Percentiles rank a stretch among this genome's conserved stretches.
Conservation (phyloP, 768 basidiomycete species). For the Steccherinum ochraceum region DNA sequence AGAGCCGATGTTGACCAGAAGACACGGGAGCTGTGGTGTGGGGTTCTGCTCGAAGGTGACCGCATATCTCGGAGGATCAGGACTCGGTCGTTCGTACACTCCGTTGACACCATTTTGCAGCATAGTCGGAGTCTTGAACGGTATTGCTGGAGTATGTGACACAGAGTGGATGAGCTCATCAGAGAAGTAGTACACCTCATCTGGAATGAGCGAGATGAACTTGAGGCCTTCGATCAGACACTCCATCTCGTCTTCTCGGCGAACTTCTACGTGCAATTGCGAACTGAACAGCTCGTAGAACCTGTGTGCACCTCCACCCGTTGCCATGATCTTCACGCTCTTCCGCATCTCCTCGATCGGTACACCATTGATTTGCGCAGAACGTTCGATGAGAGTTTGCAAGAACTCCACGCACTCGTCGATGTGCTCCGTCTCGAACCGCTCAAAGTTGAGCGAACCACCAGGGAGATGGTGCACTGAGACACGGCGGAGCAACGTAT, state of each 20-base stretch:
- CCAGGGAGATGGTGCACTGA: conserved; percentile 85
- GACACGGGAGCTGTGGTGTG: conserved; percentile 85
- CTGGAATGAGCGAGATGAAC: conserved; percentile 92
- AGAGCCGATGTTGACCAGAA: conserved; percentile 97
- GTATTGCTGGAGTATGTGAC: conserved; percentile 29
- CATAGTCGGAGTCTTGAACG: conserved; percentile 1
- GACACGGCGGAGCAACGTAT: conserved; percentile 62
- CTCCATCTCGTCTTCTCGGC: conserved; percentile 97
- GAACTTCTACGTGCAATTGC: conserved; percentile 78
- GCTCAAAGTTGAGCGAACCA: conserved; percentile 94
- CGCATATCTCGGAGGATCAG: conserved; percentile 82
- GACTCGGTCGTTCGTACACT: conserved; percentile 75
- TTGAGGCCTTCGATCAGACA: conserved; percentile 94
- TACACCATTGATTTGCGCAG: conserved; percentile 81
- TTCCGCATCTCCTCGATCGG: conserved; percentile 85
- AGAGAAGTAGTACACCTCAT: conserved; percentile 98
- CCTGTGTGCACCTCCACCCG: conserved; percentile 94
- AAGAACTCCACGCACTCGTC: conserved; percentile 82
- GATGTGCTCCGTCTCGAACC: conserved; percentile 92
- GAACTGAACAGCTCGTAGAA: conserved; percentile 80
- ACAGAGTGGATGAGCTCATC: conserved; percentile 86
- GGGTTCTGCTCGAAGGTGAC: conserved; percentile 84
- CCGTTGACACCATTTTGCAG: conserved; percentile 10
- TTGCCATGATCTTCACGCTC: conserved; percentile 95
- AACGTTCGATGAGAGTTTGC: conserved; percentile 77